Conservation (phyloP, 176 grass and related monocot species). For the Zea mays region Zm-B73-REFERENCE-NAM-5.0 NC_050099.1:197350501-197351000, state of each 20-base stretch:
- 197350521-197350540: not conserved
- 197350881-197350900: not conserved
- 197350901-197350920: not conserved
- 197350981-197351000: not conserved
- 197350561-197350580: not conserved
- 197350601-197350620: no score
- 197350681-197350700: no score
- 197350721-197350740: no score
- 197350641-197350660: not conserved
- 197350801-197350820: not conserved
- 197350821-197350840: not conserved
- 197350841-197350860: not conserved
- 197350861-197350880: not conserved
- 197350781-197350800: not conserved
- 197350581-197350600: not conserved
- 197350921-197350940: not conserved
- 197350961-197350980: not conserved
- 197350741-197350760: not conserved
- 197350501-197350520: not conserved
- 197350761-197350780: not conserved
- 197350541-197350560: not conserved
- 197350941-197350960: not conserved
- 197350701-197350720: no score
- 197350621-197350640: not conserved
- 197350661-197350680: no score